Percentiles rank a stretch among this genome's conserved stretches.
These are phyloP conservation scores for Lodderomyces oxycetoniae DNA, from an alignment of 1,139 yeast species.

Conservation along the genomic window DNA sequence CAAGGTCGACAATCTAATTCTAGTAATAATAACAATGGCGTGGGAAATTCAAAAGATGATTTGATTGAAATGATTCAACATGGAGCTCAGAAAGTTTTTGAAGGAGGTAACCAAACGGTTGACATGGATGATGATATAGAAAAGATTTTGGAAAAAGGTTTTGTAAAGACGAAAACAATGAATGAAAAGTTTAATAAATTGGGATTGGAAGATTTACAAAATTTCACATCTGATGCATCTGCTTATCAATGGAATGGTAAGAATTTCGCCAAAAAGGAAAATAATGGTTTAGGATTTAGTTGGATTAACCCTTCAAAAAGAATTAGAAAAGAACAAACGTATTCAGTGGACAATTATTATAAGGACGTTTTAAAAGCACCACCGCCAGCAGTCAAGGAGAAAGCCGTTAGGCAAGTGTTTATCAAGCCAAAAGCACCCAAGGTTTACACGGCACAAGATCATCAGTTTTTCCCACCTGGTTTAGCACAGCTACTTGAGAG, in stretches of 20 bases:
- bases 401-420: slow-evolving; percentile 12
- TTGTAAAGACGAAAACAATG: slow-evolving; percentile 70
- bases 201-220: slow-evolving; percentile 89
- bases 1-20: slow-evolving; percentile 64
- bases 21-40: slow-evolving; percentile 33
- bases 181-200: slow-evolving; percentile 77
- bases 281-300: slow-evolving; percentile 43
- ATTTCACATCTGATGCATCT: slow-evolving; percentile 79
- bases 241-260: slow-evolving; percentile 98
- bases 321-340: slow-evolving; percentile 84
- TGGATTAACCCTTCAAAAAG: slow-evolving; percentile 91
- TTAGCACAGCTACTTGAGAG: slow-evolving; percentile 63
- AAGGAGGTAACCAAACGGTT: slow-evolving; percentile 33
- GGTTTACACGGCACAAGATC: slow-evolving; percentile 69
- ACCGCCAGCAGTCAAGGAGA: slow-evolving; percentile 21
- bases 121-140: slow-evolving; percentile 61
- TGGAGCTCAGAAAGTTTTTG: slow-evolving; percentile 88
- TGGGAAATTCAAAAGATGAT: slow-evolving; percentile 67
- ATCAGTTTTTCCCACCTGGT: slow-evolving; percentile 76
- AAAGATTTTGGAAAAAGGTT: slow-evolving; percentile 68
- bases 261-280: slow-evolving; percentile 68
- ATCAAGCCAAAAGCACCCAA: slow-evolving; percentile 59
- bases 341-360: slow-evolving; percentile 82
- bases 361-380: slow-evolving; percentile 61
- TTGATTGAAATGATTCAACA: slow-evolving; percentile 92